Conservation (phyloP, 345 rosid genomes). For the Ceriops decandra region DNA sequence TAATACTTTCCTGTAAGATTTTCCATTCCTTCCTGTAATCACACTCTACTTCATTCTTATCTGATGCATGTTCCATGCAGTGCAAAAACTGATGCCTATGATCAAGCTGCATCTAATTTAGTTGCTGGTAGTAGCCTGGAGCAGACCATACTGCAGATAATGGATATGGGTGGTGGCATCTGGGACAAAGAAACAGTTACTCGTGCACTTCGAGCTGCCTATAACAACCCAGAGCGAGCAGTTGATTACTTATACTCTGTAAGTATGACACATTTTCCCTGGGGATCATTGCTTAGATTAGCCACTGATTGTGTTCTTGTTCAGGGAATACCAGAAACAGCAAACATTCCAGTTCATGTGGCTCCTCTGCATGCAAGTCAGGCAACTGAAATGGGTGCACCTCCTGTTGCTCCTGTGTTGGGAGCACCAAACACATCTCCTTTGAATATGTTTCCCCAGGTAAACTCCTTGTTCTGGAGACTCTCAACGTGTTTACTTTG, state of each 20-base stretch:
- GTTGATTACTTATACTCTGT: constrained; percentile 94
- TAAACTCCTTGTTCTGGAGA: constrained; percentile 22
- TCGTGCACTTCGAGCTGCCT: constrained; percentile 96
- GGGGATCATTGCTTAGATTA: constrained; percentile 6
- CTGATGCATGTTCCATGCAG: constrained; percentile 40
- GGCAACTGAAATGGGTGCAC: constrained; percentile 51
- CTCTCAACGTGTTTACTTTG: constrained; percentile 4
- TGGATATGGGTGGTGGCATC: constrained; percentile 95
- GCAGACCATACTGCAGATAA: constrained; percentile 69
- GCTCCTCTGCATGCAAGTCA: constrained; percentile 44
- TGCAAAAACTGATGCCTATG: constrained; percentile 53
- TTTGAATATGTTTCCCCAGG: constrained; percentile 96
- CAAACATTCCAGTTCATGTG: constrained; percentile 71
- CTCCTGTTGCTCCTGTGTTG: constrained; percentile 47
- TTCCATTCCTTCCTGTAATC: no score
- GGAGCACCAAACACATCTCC: constrained; percentile 94
- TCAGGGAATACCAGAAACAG: constrained; percentile 91
- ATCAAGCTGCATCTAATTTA: constrained; percentile 85
- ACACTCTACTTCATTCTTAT: no score
- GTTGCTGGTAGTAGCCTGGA: constrained; percentile 72
- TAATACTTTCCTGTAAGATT: no score
- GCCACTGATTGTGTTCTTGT: constrained; percentile 23
- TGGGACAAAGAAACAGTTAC: constrained; percentile 96
- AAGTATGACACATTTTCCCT: constrained; percentile 20
- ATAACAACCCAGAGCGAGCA: constrained; percentile 98